These are phyloP conservation scores for Logfia minima DNA, from an alignment of 129 eudicot genomes.

Conservation along the genomic window DNA sequence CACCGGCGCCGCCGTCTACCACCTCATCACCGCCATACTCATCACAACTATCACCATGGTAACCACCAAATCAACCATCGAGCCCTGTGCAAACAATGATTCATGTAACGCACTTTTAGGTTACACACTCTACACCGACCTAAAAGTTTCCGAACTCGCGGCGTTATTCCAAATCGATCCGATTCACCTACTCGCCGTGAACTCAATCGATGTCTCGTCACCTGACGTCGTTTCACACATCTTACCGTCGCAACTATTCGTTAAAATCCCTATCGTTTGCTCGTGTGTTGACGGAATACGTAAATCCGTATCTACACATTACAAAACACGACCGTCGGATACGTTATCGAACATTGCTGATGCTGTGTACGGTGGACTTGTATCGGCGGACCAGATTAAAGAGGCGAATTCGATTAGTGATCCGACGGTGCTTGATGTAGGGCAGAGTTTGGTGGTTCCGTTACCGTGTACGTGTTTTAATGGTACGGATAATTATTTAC, in stretches of 20 bases:
- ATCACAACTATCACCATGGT: conserved; percentile 22
- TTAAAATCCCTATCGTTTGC: conserved; percentile 72
- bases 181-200: conserved; percentile 60
- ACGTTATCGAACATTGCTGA: conserved; percentile 65
- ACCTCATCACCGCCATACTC: conserved; percentile 26
- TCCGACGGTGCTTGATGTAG: conserved; percentile 70
- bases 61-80: conserved; percentile 84
- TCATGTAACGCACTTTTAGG: conserved; percentile 72
- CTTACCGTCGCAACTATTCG: conserved; percentile 69
- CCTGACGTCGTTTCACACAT: conserved; percentile 96
- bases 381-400: conserved; percentile 84
- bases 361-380: conserved; percentile 74
- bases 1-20: conserved; percentile 9
- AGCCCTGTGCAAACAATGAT: conserved; percentile 85
- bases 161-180: conserved; percentile 87
- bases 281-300: conserved; percentile 88
- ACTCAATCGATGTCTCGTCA: conserved; percentile 69
- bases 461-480: conserved; percentile 94
- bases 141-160: conserved; percentile 87
- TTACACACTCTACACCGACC: conserved; percentile 93
- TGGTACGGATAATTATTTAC: conserved; percentile 68
- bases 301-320: conserved; percentile 59
- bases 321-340: conserved; percentile 82
- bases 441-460: conserved; percentile 67
- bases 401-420: conserved; percentile 74